Percentiles rank a stretch among this genome's conserved stretches.
Conservation (phyloP, 2,329 filamentous ascomycete genomes). For the Penicillium crustosum region DNA sequence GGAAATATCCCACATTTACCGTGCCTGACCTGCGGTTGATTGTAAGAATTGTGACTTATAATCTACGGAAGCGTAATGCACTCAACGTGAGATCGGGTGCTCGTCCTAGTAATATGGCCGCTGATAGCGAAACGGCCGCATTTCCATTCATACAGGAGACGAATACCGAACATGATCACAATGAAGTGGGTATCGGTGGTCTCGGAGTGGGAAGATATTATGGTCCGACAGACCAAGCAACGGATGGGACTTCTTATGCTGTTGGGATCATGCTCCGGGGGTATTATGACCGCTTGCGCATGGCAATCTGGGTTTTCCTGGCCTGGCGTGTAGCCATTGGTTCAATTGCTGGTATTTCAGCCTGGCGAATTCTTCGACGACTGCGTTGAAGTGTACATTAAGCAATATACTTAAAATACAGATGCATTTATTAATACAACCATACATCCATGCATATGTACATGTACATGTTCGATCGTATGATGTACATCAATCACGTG, state of each 20-base stretch:
- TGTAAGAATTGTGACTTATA: constrained; percentile 60
- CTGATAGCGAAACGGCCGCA: constrained; percentile 39
- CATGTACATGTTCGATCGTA: neutral
- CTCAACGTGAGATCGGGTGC: constrained; percentile 34
- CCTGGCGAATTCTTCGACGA: constrained; percentile 32
- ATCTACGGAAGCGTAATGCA: constrained; percentile 55
- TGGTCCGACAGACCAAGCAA: constrained; percentile 25
- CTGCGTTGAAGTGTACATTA: constrained; percentile 3
- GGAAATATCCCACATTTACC: constrained; percentile 69
- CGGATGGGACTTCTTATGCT: constrained; percentile 35
- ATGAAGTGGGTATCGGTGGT: constrained; percentile 41
- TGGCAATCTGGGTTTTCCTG: constrained; percentile 43
- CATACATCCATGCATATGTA: too few species aligned
- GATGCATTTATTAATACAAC: too few species aligned
- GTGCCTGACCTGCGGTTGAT: constrained; percentile 60
- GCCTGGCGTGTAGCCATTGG: constrained; percentile 39
- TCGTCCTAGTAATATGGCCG: constrained; percentile 33
- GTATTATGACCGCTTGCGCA: constrained; percentile 44
- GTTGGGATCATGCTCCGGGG: constrained; percentile 45
- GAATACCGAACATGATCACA: constrained; percentile 28
- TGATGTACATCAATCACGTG: neutral
- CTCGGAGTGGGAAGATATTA: constrained; percentile 39
- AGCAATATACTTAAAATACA: neutral
- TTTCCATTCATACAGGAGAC: constrained; percentile 24
- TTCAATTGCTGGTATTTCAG: constrained; percentile 30